phyloP scores from a whole-genome alignment of 208 protist genomes.

The Wallacemonas sp. region DNA sequence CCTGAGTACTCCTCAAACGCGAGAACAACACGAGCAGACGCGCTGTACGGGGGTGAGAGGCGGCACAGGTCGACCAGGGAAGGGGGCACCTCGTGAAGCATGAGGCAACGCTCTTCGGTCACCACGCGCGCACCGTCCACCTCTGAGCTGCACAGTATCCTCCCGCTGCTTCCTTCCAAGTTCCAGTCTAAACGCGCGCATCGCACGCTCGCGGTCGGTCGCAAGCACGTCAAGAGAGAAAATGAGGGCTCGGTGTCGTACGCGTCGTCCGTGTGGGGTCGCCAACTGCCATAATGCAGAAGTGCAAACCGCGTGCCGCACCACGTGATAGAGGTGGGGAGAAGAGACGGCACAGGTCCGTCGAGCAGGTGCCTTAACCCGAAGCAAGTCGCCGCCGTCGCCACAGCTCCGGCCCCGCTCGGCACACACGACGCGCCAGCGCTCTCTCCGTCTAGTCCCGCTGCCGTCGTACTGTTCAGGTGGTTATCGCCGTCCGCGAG shows the following conservation, averaged over 20 bases:
- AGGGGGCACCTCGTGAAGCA: constrained; percentile 23
- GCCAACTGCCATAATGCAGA: constrained; percentile 20
- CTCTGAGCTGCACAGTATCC: constrained; percentile 18
- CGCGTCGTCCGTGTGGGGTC: neutral
- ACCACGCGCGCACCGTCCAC: constrained; percentile 31
- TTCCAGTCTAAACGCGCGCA: constrained; percentile 43
- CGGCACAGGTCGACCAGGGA: constrained; percentile 19
- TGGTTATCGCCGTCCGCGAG: neutral
- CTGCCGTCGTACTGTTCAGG: neutral
- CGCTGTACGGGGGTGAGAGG: constrained; percentile 22
- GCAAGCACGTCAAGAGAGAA: constrained; percentile 29
- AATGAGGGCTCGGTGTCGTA: constrained; percentile 15
- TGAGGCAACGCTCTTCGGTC: constrained; percentile 17
- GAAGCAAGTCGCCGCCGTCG: neutral
- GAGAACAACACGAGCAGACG: constrained; percentile 19
- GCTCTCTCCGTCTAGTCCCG: neutral
- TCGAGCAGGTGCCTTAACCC: neutral
- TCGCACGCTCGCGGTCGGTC: constrained; percentile 14
- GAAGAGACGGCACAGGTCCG: neutral
- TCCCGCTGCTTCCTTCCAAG: constrained; percentile 27
- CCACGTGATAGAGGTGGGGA: constrained; percentile 21
- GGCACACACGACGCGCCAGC: neutral
- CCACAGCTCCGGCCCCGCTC: neutral
- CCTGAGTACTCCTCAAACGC: constrained; percentile 24
- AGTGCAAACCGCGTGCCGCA: constrained; percentile 33